Conservation (phyloP, 1,139 yeast species). For the Geotrichum candidum region DNA sequence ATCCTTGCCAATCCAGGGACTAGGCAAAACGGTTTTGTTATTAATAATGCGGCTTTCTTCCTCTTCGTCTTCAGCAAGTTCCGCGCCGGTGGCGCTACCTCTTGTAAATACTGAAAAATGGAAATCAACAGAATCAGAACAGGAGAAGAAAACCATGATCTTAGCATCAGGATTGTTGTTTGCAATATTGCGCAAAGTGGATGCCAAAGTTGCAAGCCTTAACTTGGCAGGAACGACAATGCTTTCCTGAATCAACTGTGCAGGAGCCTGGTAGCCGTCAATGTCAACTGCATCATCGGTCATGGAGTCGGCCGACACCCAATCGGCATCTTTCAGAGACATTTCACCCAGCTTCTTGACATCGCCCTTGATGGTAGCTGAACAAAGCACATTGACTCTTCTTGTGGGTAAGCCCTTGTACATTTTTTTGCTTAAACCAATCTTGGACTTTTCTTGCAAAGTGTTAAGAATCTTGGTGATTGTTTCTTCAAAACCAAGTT, state of each 20-base stretch:
- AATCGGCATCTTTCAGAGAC: constrained; percentile 60
- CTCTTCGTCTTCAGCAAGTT: constrained; percentile 27
- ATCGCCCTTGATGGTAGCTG: constrained; percentile 84
- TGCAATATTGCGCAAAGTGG: constrained; percentile 50
- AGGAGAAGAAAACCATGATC: constrained; percentile 82
- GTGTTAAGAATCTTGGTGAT: constrained; percentile 62
- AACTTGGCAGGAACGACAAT: constrained; percentile 87
- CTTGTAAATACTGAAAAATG: constrained; percentile 69
- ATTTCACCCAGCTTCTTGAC: constrained; percentile 77
- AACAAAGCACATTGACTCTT: constrained; percentile 77
- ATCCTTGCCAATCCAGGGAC: constrained; percentile 48
- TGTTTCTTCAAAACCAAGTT: constrained; percentile 92
- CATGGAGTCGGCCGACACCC: constrained; percentile 43
- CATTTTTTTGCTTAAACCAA: constrained; percentile 24
- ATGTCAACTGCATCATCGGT: constrained; percentile 38
- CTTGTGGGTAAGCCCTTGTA: constrained; percentile 48
- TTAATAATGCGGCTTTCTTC: constrained; percentile 20
- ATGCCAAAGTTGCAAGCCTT: constrained; percentile 74
- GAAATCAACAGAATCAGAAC: constrained; percentile 92
- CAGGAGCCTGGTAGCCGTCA: constrained; percentile 62
- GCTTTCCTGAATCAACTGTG: constrained; percentile 74
- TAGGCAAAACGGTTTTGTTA: constrained; percentile 41
- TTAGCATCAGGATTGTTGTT: constrained; percentile 38
- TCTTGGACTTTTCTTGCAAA: constrained; percentile 9
- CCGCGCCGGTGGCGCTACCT: constrained; percentile 28